Evolutionary conservation across 495 filamentous ascomycete genomes (phyloP), one percentile per base, ranked within the genome.

Genomic region (Trichoderma orchidacearum): DNA sequence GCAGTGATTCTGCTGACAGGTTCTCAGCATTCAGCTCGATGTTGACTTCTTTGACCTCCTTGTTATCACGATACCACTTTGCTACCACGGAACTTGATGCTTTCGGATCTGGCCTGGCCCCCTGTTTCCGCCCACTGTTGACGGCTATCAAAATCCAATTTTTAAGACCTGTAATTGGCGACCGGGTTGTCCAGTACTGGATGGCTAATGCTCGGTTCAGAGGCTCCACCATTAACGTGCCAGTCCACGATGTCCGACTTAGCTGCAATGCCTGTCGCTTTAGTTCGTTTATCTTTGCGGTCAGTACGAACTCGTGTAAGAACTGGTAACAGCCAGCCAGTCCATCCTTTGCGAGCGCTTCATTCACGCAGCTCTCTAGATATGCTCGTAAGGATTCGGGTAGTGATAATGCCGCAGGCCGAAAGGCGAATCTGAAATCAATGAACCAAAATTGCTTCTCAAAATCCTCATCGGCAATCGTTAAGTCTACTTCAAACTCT

Each of bases 401-500:
- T 9, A 90, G 64, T 21, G 80, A 76, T 1, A 77, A 70, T 3
- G 76, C 62, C 3, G 80, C 77, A 7, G 93, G 93, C 15, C 72
- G 74, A 67, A 94, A 98, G 27, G 84, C 69, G 59, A 94, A 89
- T 53, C 90, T 81, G 59, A 96, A 85, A 63, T 96, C 91, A 59
- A 97, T 85, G 63, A 96, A 95, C 70, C 83, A 96, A 64, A 95
- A 89, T 64, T 91, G 92, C 8, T 83, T 85, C 29, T 77, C 70
- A 13, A 81, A 80, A 53, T 91, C 82, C 63, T 95, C 90, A 59
- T 89, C 83, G 0, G 84, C 86, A 56, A 96, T 84, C 0, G 86
- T 87, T 57, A 97, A 80, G 62, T 97, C 93, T 23, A 96, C 79
- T 66, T 98, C 94, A 64, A 95, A 98, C 63, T 96, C 93, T 45